Evolutionary conservation across 1,284 basidiomycete genomes (phyloP), one percentile per base, ranked within the genome.

Genomic region (Athelia psychrophila): DNA sequence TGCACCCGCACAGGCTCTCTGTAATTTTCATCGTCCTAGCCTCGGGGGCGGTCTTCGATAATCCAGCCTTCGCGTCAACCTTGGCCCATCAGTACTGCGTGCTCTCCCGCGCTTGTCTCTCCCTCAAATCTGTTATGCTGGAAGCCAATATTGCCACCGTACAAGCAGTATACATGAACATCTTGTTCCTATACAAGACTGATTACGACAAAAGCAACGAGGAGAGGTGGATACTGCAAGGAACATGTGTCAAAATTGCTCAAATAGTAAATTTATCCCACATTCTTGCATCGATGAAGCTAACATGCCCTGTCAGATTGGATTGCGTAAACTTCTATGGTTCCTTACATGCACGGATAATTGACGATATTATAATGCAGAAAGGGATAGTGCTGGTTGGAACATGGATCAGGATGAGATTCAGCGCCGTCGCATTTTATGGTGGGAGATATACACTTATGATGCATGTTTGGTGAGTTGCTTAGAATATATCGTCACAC

Each of bases 381-480:
- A 82, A 62, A 75, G 80, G 19, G 81, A 84, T 58, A 75, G 75
- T 54, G 70, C 74, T 4, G 66, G 68, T 9, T 81, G 78, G 78
- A 75, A 74, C 48, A 65, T 80, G 44, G 67, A 65, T n/a, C 57
- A 65, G 9, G 72, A 76, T 36, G 80, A 84, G 57, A 63, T 76
- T 2, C 77, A 82, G 54, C 65, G 70, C 6, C 63, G 81, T 18
- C 69, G 81, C 47, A 65, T 69, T 35, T 60, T 81, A 38, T 82
- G 80, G 60, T 83, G 81, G 81, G 80, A 83, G 56, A 62, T 81
- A 4, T 79, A 72, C 57, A 68, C 68, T 5, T 76, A 73, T 67
- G 79, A 81, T 56, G 65, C 71, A 4, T 80, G 76, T 75, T 69
- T 72, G 49, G 79, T 79, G 52, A 54, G 76, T n/a, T n/a, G n/a